Evolutionary conservation across 2,329 filamentous ascomycete species (phyloP), one percentile per base, ranked within the genome.

Genomic region (Scolecobasidium constrictum): DNA sequence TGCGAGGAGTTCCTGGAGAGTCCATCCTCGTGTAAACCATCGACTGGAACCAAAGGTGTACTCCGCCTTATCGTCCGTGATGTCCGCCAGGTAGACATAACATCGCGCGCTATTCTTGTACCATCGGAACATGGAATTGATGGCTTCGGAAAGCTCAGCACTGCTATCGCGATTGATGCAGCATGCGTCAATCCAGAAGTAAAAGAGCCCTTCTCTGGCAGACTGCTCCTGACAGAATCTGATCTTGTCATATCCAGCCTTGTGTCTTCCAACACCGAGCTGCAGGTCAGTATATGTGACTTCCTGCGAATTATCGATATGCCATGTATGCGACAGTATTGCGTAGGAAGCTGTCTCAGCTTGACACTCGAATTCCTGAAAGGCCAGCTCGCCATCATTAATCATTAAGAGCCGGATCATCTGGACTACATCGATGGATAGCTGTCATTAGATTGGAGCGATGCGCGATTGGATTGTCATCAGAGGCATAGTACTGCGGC

Each of bases 1-100:
- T 11, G 46, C 47, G n/a, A 52, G 42, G 16, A 52, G 46, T 40
- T 50, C 45, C 48, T 51, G 42, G 37, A n/a, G n/a, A n/a, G n/a
- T n/a, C n/a, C n/a, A n/a, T n/a, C n/a, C n/a, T n/a, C n/a, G n/a
- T n/a, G n/a, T 49, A 45, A 50, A 50, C 48, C 42, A 51, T 41
- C 40, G 49, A 37, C 47, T 51, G 13, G 39, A 46, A 4, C 47
- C 31, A 20, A 56, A 53, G 6, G 38, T 26, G 11, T 5, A 17
- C 35, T 45, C 38, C 38, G 34, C 9, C 17, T 26, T 31, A 22
- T 17, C 4, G 9, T 16, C 9, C 19, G 40, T 16, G 11, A 46
- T 40, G 31, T 46, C 44, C 7, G 42, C 5, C n/a, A 46, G 21
- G 36, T 46, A 46, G 19, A 46, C 44, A 36, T 46, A 46, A 26